A percentile compares a stretch with the other conserved stretches of the same genome.
Evolutionary conservation across 2,329 filamentous ascomycete genomes (phyloP).

Genomic region (Hypoxylon sp.): DNA sequence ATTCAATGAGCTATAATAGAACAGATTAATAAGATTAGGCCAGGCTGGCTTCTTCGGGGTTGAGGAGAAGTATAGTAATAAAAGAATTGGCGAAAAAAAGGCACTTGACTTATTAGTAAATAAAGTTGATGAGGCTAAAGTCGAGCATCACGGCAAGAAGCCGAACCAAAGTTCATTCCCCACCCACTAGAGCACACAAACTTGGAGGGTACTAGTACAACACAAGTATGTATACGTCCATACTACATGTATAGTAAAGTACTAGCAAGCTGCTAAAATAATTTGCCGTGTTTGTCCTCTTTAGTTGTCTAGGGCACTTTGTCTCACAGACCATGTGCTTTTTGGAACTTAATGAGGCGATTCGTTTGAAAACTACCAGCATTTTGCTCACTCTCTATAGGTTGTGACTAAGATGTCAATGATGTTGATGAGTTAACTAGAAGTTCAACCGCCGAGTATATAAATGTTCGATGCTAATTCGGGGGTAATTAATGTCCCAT

Average conservation of each 20-base stretch:
- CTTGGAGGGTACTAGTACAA: slow-evolving; percentile 3
- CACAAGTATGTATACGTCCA: background rate
- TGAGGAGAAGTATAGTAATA: slow-evolving; percentile 10
- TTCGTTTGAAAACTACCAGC: background rate
- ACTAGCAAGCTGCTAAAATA: background rate
- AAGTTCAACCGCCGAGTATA: background rate
- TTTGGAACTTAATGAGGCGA: background rate
- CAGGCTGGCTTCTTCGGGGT: slow-evolving; percentile 39
- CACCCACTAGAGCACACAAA: slow-evolving; percentile 42
- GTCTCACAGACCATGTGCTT: background rate
- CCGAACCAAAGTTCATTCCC: slow-evolving; percentile 43
- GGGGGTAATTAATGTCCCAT: background rate
- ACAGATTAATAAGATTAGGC: slow-evolving; percentile 32
- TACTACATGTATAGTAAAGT: background rate
- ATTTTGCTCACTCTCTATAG: background rate
- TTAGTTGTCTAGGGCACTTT: background rate
- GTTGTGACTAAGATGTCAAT: too few relatives aligned
- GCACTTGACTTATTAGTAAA: slow-evolving; percentile 30
- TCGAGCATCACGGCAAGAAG: slow-evolving; percentile 45
- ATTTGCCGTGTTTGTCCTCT: background rate
- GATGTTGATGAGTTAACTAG: background rate
- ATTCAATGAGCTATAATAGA: background rate
- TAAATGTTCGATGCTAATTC: background rate
- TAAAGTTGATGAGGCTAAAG: slow-evolving; percentile 51
- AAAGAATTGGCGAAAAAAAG: slow-evolving; percentile 2